Evolutionary conservation across 495 filamentous ascomycete genomes (phyloP), one percentile per base, ranked within the genome.

Genomic region (Xylaria castorea): DNA sequence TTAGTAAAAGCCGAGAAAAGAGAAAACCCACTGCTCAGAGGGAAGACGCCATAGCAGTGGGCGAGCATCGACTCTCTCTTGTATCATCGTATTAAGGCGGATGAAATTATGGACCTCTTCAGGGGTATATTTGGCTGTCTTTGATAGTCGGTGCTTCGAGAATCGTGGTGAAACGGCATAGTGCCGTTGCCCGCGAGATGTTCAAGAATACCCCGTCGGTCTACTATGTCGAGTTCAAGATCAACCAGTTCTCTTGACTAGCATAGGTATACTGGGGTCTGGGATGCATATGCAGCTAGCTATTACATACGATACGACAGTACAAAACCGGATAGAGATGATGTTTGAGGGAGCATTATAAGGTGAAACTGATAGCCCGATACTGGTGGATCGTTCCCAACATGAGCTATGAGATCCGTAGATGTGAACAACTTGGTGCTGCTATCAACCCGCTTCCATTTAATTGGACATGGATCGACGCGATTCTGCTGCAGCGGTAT

Each of bases 301-400:
- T 53, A 32, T 30, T 30, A 22, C n/a, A n/a, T n/a, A n/a, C 64
- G 64, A 38, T 66, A 2, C 22, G 20, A 66, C 64, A 20, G 64
- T 25, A 32, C 30, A 7, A 50, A 53, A 30, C 64, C 25, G 38
- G 64, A 50, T 38, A 22, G 63, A 32, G 14, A 16, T 30, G 11
- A 51, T 16, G 30, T 20, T 25, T n/a, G 25, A 38, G 30, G 22
- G 44, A 66, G 30, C 16, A 6, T 30, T 32, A 5, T 16, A 32
- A 30, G 50, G 27, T 51, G 46, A 3, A 27, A n/a, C 20, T 32
- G 38, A 66, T 40, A n/a, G 61, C n/a, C 18, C 20, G 30, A 38
- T 36, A 18, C 18, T 25, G 46, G 32, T 66, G 38, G 38, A 44
- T 51, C 30, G 30, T 44, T 20, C 32, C 27, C 48, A 22, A 8